Conservation (phyloP, 768 basidiomycete genomes). For the Lentinula sp. region DNA sequence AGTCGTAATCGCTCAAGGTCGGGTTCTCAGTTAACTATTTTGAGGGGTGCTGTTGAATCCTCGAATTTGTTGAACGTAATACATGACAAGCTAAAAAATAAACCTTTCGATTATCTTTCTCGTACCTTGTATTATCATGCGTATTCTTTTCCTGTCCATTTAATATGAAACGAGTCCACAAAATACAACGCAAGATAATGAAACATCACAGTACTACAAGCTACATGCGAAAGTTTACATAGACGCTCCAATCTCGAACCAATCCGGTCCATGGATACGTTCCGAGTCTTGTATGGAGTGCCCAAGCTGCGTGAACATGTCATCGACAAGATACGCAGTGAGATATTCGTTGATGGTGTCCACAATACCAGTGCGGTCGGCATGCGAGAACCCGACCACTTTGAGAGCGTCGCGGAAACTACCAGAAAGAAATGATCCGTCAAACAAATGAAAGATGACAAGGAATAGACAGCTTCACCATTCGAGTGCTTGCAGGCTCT, state of each 20-base stretch:
- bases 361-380: not conserved
- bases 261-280: not conserved
- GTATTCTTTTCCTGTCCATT: too few relatives aligned
- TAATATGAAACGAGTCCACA: too few relatives aligned
- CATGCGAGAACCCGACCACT: not conserved
- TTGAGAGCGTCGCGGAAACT: conserved; percentile 1
- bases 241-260: too few relatives aligned
- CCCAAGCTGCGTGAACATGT: not conserved
- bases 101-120: too few relatives aligned
- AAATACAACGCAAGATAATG: too few relatives aligned
- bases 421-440: not conserved
- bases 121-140: too few relatives aligned
- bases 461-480: not conserved
- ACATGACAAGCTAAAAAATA: too few relatives aligned
- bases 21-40: not conserved
- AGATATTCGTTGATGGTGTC: not conserved
- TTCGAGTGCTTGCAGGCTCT: not conserved
- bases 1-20: not conserved
- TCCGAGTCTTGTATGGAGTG: not conserved
- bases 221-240: too few relatives aligned
- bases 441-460: not conserved
- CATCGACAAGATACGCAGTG: not conserved
- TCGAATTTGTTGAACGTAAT: too few relatives aligned
- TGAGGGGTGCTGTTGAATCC: too few relatives aligned
- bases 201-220: too few relatives aligned